Evolutionary conservation across 768 basidiomycete species (phyloP), one percentile per base, ranked within the genome.

Genomic region (Lentinula lateritia): DNA sequence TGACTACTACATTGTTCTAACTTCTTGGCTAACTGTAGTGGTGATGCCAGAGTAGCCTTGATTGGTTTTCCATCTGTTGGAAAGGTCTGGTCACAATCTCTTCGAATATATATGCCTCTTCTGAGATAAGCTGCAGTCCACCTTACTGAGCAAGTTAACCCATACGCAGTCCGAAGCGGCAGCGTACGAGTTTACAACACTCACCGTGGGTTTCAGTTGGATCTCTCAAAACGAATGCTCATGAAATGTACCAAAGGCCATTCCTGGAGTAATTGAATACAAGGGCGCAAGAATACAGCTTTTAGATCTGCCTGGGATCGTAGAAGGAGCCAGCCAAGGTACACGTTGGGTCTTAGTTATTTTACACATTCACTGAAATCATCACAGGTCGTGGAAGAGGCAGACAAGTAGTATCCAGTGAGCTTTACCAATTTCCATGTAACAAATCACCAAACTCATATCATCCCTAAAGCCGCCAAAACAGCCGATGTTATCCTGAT

Each of bases 21-120:
- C 9, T 9, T 0, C 9, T 18, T 36, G 7, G 15, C 6, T 42
- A 9, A 4, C 36, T 55, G 9, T 16, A 56, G 55, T 15, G 50
- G 94, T 62, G 95, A 96, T 76, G 93, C 94, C 45, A 79, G 93
- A 69, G 90, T 95, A 23, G 92, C 93, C 20, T 76, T 97, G 59
- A 97, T 97, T 50, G 95, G 96, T 8, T 97, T 98, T 74, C 96
- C 95, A 0, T 96, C 95, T 5, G 94, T 97, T 52, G 96, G 95
- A 69, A 92, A 92, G 81, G 89, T 83, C 64, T 36, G 68, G 61
- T 36, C 45, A 5, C n/a, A 32, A 43, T 28, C 13, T 20, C 41
- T n/a, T 4, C 28, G 0, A 3, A 20, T 7, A 48, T 10, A 4
- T 43, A 8, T 18, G 28, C 28, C 28, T 32, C 28, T 7, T 43